Percentiles rank a stretch among this genome's conserved stretches.
These are phyloP conservation scores for Mrakia frigida DNA, from an alignment of 768 basidiomycete genomes.

Conservation along the genomic window DNA sequence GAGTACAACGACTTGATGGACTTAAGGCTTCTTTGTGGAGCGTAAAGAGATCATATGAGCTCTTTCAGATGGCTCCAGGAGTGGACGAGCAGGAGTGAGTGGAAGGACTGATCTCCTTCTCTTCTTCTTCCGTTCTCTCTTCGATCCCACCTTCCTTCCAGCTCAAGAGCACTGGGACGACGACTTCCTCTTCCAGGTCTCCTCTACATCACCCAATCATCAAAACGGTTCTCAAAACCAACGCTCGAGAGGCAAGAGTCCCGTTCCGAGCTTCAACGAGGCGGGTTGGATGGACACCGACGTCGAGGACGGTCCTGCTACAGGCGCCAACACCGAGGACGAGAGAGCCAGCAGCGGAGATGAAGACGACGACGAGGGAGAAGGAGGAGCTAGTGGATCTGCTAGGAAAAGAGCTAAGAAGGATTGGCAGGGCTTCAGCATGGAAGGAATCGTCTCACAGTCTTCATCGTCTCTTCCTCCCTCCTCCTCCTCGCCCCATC, in stretches of 20 bases:
- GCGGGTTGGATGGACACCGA: constrained; percentile 14
- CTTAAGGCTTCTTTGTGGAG: not conserved
- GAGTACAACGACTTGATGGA: not conserved
- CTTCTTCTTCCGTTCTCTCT: not conserved
- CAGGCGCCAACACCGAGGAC: not conserved
- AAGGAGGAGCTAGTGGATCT: not conserved
- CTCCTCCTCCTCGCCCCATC: not conserved
- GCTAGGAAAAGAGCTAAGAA: constrained; percentile 4
- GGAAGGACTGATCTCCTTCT: constrained; percentile 5
- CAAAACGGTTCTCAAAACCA: not conserved
- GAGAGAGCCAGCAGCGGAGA: not conserved
- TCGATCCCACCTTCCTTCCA: not conserved
- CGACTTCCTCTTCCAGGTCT: constrained; percentile 12
- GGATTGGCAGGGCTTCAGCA: constrained; percentile 4
- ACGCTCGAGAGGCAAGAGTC: constrained; percentile 3
- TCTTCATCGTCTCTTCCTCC: not conserved
- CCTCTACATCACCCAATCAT: not conserved
- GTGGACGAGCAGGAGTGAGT: not conserved
- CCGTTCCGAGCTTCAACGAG: constrained; percentile 19
- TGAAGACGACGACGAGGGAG: not conserved
- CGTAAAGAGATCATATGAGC: not conserved
- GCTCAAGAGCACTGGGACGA: constrained; percentile 17
- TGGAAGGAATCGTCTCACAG: not conserved
- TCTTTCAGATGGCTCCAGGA: no score
- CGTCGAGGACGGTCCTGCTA: not conserved